phyloP scores from a whole-genome alignment of 257 asterid genomes.

The Solanum acaule region DNA sequence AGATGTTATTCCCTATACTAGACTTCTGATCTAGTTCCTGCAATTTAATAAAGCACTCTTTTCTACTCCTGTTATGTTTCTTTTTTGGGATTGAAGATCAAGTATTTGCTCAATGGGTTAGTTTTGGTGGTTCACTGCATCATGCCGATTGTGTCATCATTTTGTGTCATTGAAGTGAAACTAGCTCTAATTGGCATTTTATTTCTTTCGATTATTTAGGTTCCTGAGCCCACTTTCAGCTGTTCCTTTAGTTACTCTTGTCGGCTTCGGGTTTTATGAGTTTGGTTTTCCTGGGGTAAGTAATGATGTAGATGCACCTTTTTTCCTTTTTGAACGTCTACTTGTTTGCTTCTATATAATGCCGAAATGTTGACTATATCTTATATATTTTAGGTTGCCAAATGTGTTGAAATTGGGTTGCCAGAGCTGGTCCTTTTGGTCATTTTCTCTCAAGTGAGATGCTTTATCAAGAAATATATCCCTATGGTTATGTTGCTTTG shows the following conservation, averaged over 20 bases:
- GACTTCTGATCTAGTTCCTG: not conserved
- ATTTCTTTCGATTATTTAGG: constrained; percentile 15
- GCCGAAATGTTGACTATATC: not conserved
- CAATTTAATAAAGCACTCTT: not conserved
- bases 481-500: not conserved
- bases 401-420: constrained; percentile 83
- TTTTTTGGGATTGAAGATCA: not conserved
- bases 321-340: not conserved
- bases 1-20: not conserved
- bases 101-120: not conserved
- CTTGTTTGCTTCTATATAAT: not conserved
- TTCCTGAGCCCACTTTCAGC: constrained; percentile 69
- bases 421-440: constrained; percentile 76
- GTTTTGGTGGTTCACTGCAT: not conserved
- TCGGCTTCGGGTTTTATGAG: constrained; percentile 72
- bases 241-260: constrained; percentile 68
- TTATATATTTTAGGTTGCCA: constrained; percentile 52
- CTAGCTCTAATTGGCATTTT: not conserved
- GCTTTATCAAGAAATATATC: not conserved
- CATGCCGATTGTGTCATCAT: not conserved
- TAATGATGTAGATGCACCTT: not conserved
- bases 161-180: not conserved
- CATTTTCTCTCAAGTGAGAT: constrained; percentile 57
- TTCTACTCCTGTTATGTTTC: not conserved
- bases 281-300: constrained; percentile 80